These are phyloP conservation scores for Eutrema yunnanense DNA, from an alignment of 345 rosid species.

Conservation along the genomic window DNA sequence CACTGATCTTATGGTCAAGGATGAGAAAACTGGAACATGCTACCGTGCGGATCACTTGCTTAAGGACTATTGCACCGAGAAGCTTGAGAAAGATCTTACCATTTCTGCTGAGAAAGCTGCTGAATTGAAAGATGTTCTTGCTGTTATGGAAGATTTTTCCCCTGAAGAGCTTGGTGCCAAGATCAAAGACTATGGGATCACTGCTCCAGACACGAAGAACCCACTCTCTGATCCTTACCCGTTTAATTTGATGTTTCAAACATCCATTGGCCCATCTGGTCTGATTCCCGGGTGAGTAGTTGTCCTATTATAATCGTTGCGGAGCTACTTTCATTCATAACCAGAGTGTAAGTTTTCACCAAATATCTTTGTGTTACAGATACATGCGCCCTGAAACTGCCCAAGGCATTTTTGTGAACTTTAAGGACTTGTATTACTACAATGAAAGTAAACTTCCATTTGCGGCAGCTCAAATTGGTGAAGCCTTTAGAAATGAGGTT, in stretches of 20 bases:
- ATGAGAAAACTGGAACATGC: conserved; percentile 80
- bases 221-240: conserved; percentile 91
- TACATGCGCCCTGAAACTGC: no score
- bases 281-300: conserved; percentile 61
- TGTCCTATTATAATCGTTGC: not conserved
- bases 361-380: conserved; percentile 31
- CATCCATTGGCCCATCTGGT: conserved; percentile 97
- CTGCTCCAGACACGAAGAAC: conserved; percentile 78
- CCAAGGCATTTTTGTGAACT: conserved; percentile 94
- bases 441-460: conserved; percentile 92
- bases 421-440: conserved; percentile 81
- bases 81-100: conserved; percentile 76
- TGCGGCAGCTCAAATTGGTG: conserved; percentile 99
- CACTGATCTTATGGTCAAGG: no score
- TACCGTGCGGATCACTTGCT: conserved; percentile 90
- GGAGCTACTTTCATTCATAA: not conserved
- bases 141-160: conserved; percentile 73
- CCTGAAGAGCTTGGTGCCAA: conserved; percentile 72
- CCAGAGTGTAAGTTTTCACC: not conserved
- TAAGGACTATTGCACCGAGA: conserved; percentile 81
- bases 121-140: conserved; percentile 75
- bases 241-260: conserved; percentile 91
- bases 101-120: conserved; percentile 69
- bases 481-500: conserved; percentile 97
- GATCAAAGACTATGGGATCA: conserved; percentile 75